A percentile compares a stretch with the other conserved stretches of the same genome.
These are phyloP conservation scores for Dothidotthia symphoricarpi DNA, from an alignment of 2,329 filamentous ascomycete species.

Conservation along the genomic window DNA sequence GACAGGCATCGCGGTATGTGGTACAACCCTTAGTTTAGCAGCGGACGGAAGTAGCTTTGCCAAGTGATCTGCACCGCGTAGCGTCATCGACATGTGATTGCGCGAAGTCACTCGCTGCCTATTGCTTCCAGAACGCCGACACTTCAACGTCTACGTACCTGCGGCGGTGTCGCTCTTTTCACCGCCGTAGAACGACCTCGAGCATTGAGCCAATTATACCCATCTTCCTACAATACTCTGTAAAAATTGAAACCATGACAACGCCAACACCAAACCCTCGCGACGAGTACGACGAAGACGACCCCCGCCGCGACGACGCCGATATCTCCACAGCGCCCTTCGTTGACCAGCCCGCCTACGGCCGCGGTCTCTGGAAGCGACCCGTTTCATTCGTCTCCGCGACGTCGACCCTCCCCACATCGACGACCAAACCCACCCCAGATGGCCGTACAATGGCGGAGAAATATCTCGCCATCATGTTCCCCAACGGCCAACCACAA, in stretches of 20 bases:
- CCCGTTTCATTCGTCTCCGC: constrained; percentile 61
- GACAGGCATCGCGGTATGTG: constrained; percentile 56
- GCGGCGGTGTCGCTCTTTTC: constrained; percentile 11
- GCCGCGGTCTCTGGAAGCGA: constrained; percentile 60
- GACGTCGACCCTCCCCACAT: constrained; percentile 24
- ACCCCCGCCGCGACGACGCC: constrained; percentile 38
- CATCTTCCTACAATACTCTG: neutral
- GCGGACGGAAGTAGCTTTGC: constrained; percentile 26
- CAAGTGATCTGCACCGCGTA: constrained; percentile 22
- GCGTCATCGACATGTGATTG: constrained; percentile 33
- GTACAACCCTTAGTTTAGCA: constrained; percentile 18
- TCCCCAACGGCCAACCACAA: constrained; percentile 45
- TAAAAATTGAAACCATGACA: constrained; percentile 7
- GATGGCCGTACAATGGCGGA: constrained; percentile 57
- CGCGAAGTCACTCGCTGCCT: constrained; percentile 14
- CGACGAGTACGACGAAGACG: constrained; percentile 15
- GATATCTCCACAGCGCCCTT: constrained; percentile 60
- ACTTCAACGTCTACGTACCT: neutral
- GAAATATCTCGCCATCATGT: constrained; percentile 65
- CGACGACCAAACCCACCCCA: constrained; percentile 31
- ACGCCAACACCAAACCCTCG: neutral
- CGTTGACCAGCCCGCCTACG: constrained; percentile 58
- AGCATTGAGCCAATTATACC: neutral
- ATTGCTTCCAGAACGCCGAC: too few relatives aligned
- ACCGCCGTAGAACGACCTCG: constrained; percentile 3